phyloP scores from a whole-genome alignment of 106 monocot genomes.

The Apostasia ramifera region DNA sequence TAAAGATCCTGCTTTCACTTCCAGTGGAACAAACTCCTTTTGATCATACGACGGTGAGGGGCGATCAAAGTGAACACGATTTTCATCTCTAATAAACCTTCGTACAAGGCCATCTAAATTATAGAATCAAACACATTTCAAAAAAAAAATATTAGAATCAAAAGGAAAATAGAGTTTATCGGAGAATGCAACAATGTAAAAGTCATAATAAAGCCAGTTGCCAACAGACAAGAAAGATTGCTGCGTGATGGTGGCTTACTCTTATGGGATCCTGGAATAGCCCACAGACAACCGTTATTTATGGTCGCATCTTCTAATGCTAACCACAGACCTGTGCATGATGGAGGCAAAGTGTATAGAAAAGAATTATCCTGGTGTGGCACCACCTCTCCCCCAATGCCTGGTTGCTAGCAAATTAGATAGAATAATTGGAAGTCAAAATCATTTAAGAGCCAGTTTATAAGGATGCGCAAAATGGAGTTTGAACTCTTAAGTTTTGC shows the following conservation, averaged over 20 bases:
- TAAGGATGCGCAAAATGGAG: background rate
- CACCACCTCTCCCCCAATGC: conserved; percentile 96
- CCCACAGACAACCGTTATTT: conserved; percentile 93
- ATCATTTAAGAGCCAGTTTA: background rate
- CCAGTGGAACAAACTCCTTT: conserved; percentile 72
- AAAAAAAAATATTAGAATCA: background rate
- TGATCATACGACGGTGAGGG: conserved; percentile 65
- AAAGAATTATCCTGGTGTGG: conserved; percentile 99
- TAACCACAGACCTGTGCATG: conserved; percentile 93
- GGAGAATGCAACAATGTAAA: background rate
- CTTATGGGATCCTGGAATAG: conserved; percentile 87
- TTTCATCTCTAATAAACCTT: conserved; percentile 82
- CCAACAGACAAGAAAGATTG: background rate
- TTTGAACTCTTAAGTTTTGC: no score
- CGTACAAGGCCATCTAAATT: conserved; percentile 76
- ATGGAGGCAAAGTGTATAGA: conserved; percentile 74
- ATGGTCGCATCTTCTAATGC: conserved; percentile 86
- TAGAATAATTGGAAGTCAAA: background rate
- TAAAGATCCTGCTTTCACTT: conserved; percentile 86
- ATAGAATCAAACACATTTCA: no score
- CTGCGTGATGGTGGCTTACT: conserved; percentile 20
- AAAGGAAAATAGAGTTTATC: conserved; percentile 1
- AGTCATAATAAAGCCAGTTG: background rate
- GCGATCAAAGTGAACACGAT: conserved; percentile 79
- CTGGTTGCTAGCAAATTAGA: conserved; percentile 71